Evolutionary conservation across 495 filamentous ascomycete genomes (phyloP).

Genomic region (Aspergillus conjunctus): DNA sequence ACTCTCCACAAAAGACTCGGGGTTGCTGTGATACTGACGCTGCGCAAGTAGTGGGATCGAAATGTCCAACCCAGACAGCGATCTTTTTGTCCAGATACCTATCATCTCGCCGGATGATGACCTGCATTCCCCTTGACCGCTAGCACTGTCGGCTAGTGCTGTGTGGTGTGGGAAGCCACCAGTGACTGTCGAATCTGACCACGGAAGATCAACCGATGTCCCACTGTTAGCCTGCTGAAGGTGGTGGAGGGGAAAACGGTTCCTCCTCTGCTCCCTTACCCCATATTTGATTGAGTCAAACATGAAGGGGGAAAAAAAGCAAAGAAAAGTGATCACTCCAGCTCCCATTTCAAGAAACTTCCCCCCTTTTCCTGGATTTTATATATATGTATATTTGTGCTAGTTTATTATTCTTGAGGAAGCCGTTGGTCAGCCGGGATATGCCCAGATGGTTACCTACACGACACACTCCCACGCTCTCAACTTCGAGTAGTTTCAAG

Average conservation of each 20-base stretch:
- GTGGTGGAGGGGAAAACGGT: neutral
- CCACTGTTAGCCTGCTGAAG: neutral
- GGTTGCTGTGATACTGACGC: neutral
- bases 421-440: neutral
- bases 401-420: neutral
- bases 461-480: neutral
- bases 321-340: neutral
- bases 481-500: neutral
- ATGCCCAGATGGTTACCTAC: neutral
- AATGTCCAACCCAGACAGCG: neutral
- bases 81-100: constrained; percentile 1
- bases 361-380: neutral
- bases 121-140: neutral
- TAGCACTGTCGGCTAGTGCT: neutral
- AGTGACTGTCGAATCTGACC: neutral
- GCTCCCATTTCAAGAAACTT: neutral
- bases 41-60: constrained; percentile 1
- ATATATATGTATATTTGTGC: no score
- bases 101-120: constrained; percentile 10
- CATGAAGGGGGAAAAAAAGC: neutral
- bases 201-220: constrained; percentile 6
- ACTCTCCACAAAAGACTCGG: no score
- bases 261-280: neutral
- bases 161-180: neutral
- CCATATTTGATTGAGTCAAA: neutral